A percentile compares a stretch with the other conserved stretches of the same genome.
These are phyloP conservation scores for Aspergillus olivimuriae DNA, from an alignment of 495 filamentous ascomycete genomes.

Conservation along the genomic window DNA sequence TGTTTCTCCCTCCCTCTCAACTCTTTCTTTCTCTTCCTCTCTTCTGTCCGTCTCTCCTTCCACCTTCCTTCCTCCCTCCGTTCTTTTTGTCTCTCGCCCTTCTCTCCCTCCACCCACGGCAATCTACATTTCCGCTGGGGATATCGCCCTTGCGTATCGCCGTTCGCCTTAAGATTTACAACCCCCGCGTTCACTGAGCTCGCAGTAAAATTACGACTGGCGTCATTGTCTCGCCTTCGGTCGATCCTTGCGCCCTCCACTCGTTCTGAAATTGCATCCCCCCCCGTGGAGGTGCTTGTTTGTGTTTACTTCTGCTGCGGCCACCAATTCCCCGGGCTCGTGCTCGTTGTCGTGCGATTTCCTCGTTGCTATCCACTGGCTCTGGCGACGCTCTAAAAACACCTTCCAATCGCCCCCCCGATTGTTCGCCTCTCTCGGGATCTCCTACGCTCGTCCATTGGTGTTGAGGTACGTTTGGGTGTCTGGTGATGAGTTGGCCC, in stretches of 20 bases:
- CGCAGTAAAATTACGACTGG: slow-evolving; percentile 3
- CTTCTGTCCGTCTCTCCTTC: not conserved
- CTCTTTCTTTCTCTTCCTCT: not conserved
- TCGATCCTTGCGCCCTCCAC: too few relatives aligned
- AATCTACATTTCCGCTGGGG: too few relatives aligned
- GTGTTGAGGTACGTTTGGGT: slow-evolving; percentile 20
- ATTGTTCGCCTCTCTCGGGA: not conserved
- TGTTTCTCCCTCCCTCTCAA: not conserved
- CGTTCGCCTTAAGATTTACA: slow-evolving; percentile 4
- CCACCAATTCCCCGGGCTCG: slow-evolving; percentile 13
- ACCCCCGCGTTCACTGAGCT: slow-evolving; percentile 3
- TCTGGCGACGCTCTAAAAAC: too few relatives aligned
- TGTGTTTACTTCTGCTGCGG: slow-evolving; percentile 5
- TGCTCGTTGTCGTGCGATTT: slow-evolving; percentile 6
- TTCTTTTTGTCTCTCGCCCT: slow-evolving; percentile 13
- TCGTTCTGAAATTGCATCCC: too few relatives aligned
- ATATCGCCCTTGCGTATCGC: slow-evolving; percentile 32
- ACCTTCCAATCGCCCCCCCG: too few relatives aligned
- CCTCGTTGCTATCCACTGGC: slow-evolving; percentile 4
- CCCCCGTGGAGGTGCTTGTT: not conserved
- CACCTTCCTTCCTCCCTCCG: slow-evolving; percentile 3
- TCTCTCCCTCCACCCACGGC: too few relatives aligned
- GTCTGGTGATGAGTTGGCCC: slow-evolving; percentile 21
- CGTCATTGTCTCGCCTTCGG: slow-evolving; percentile 9
- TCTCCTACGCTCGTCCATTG: not conserved